Conservation (phyloP, 176 grass and related monocot genomes). For the Avena insularis region DNA sequence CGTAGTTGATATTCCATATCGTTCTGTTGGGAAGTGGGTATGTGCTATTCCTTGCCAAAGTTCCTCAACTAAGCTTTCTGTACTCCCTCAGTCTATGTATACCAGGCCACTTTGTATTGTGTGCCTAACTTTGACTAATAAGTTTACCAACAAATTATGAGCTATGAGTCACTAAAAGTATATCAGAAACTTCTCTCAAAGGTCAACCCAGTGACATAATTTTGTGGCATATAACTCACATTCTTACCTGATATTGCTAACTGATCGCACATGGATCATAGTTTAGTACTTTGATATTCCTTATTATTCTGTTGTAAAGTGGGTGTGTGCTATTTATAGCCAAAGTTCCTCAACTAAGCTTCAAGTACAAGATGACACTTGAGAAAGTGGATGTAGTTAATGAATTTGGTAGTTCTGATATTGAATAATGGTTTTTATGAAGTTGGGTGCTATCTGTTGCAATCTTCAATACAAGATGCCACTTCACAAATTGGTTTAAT, state of each 20-base stretch:
- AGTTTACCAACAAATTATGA: too few species aligned
- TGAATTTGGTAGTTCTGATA: constrained; percentile 9
- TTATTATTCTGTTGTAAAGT: constrained; percentile 26
- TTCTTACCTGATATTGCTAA: constrained; percentile 21
- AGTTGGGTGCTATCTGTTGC: not conserved
- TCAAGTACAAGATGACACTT: constrained; percentile 1
- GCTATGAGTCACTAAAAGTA: too few species aligned
- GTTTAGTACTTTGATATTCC: not conserved
- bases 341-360: constrained; percentile 7
- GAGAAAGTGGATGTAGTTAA: constrained; percentile 24
- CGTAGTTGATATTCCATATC: not conserved
- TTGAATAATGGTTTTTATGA: not conserved
- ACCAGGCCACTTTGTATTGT: too few species aligned
- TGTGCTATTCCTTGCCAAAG: not conserved
- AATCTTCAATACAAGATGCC: constrained; percentile 13
- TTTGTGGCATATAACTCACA: too few species aligned
- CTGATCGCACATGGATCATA: not conserved
- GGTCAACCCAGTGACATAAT: too few species aligned
- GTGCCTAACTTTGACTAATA: too few species aligned
- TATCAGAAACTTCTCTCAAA: too few species aligned
- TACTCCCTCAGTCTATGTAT: not conserved
- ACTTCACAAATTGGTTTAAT: constrained; percentile 16
- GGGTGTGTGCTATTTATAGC: not conserved
- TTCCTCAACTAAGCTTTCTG: constrained; percentile 14
- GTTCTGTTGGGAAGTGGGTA: constrained; percentile 21